Evolutionary conservation across 208 protist genomes (phyloP).

Genomic region (Strigomonas culicis): DNA sequence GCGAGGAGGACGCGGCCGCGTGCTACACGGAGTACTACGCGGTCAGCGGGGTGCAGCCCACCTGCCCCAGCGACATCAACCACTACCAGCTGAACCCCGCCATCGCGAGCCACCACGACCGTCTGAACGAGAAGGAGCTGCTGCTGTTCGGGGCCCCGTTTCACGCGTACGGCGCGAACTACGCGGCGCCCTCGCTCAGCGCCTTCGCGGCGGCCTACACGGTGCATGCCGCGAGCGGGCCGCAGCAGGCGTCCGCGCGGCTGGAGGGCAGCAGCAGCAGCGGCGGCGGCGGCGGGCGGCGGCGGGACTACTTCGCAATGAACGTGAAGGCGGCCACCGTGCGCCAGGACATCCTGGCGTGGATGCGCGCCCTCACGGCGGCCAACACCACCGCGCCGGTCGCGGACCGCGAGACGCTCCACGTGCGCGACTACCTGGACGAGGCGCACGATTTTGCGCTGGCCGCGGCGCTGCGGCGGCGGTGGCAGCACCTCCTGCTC

Average conservation of each 20-base stretch:
- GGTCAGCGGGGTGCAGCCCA: no score
- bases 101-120: no score
- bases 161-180: slow-evolving; percentile 37
- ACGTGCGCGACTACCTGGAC: no score
- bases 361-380: slow-evolving; percentile 26
- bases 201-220: no score
- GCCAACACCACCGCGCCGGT: background rate
- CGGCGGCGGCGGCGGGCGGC: background rate
- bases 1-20: no score
- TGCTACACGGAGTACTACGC: no score
- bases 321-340: slow-evolving; percentile 41
- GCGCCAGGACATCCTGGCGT: slow-evolving; percentile 22
- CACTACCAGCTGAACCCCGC: no score
- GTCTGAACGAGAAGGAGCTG: no score
- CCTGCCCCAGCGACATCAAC: no score
- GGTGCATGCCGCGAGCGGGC: no score
- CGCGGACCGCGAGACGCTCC: background rate
- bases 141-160: slow-evolving; percentile 22
- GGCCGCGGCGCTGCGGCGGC: slow-evolving; percentile 31
- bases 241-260: no score
- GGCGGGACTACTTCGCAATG: slow-evolving; percentile 30
- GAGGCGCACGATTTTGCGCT: background rate
- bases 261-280: no score
- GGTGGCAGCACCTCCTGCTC: slow-evolving; percentile 37
- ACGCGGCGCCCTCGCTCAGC: slow-evolving; percentile 16